Conservation (phyloP, 108 stramenopile species). For the Fistulifera pelliculosa region DNA sequence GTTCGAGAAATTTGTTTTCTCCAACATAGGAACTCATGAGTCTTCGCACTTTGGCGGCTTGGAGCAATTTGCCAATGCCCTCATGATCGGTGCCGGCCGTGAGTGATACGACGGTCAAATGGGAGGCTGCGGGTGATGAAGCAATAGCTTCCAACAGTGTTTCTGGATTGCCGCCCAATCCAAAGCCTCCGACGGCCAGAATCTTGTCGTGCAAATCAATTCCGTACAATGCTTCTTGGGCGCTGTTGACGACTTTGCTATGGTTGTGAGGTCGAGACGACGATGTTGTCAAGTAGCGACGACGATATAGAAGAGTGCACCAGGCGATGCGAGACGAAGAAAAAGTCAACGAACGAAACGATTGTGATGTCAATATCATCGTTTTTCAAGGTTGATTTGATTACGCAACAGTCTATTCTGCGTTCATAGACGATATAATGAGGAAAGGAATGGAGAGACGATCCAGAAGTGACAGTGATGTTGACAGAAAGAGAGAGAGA, state of each 20-base stretch:
- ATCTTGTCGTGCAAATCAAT: constrained; percentile 16
- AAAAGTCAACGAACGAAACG: no score
- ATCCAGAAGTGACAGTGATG: no score
- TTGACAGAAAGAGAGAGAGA: no score
- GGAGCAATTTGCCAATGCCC: constrained; percentile 71
- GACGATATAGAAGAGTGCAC: no score
- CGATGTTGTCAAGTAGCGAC: not conserved
- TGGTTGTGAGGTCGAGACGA: not conserved
- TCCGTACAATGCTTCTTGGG: constrained; percentile 27
- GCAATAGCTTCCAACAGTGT: constrained; percentile 50
- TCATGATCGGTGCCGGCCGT: constrained; percentile 78
- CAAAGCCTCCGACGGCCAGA: constrained; percentile 56
- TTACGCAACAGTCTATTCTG: no score
- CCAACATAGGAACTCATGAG: constrained; percentile 87
- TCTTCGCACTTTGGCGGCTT: constrained; percentile 75
- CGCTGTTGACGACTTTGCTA: constrained; percentile 27
- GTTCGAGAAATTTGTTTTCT: constrained; percentile 84
- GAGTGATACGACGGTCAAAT: constrained; percentile 75
- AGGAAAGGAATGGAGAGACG: no score
- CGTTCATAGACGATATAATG: no score
- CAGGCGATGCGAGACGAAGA: no score
- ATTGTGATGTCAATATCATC: no score
- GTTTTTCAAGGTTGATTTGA: no score
- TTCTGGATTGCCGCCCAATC: constrained; percentile 68
- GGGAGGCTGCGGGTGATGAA: constrained; percentile 8